Conservation (phyloP, 495 filamentous ascomycete species). For the Hypomontagnella submonticulosa region DNA sequence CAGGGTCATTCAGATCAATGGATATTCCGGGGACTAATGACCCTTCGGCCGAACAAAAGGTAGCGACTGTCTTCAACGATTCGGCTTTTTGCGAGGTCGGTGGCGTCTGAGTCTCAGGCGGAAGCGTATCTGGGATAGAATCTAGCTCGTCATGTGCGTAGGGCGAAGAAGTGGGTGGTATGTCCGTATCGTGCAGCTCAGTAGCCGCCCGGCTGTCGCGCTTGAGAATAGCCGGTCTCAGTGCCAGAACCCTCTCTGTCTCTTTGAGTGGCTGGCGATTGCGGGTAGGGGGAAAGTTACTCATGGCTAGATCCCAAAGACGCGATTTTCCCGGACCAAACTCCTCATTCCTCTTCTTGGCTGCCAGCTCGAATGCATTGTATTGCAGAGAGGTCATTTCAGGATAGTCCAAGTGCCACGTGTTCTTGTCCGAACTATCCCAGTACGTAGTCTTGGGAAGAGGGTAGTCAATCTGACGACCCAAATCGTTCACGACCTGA, state of each 20-base stretch:
- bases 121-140: constrained; percentile 34
- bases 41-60: constrained; percentile 53
- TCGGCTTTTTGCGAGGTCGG: constrained; percentile 27
- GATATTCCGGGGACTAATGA: constrained; percentile 65
- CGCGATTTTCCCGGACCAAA: constrained; percentile 57
- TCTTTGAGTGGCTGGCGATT: constrained; percentile 14
- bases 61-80: constrained; percentile 42
- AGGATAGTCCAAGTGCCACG: constrained; percentile 64
- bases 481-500: constrained; percentile 46
- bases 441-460: constrained; percentile 62
- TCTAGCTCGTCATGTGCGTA: constrained; percentile 33
- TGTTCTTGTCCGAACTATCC: constrained; percentile 58
- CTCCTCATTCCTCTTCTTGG: constrained; percentile 55
- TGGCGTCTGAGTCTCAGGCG: constrained; percentile 24
- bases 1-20: constrained; percentile 69
- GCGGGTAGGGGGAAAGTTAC: constrained; percentile 56
- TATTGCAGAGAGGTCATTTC: constrained; percentile 64
- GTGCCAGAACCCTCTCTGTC: constrained; percentile 21
- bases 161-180: constrained; percentile 8
- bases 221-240: constrained; percentile 34
- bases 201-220: constrained; percentile 24
- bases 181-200: constrained; percentile 15
- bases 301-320: constrained; percentile 60
- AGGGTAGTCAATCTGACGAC: constrained; percentile 61
- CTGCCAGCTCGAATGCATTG: constrained; percentile 55